Evolutionary conservation across 1,284 basidiomycete species (phyloP).

Genomic region (Tylopilus orsonianus): DNA sequence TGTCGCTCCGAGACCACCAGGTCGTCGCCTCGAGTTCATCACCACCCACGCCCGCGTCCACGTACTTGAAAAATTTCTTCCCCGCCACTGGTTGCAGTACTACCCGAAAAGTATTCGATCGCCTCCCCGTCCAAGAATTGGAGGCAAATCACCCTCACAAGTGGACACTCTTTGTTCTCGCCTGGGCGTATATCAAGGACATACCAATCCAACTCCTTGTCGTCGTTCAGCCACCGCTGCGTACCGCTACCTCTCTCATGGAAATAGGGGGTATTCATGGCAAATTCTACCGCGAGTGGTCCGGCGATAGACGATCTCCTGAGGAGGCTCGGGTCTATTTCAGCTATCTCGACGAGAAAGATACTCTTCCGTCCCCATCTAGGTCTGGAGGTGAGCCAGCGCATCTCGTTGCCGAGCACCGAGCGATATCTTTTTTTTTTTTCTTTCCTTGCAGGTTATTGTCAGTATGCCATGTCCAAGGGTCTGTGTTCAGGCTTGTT

Average conservation of each 20-base stretch:
- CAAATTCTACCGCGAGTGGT: conserved; percentile 26
- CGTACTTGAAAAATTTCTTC: conserved; percentile 33
- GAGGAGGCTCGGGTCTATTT: conserved; percentile 18
- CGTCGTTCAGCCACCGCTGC: conserved; percentile 16
- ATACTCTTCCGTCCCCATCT: conserved; percentile 22
- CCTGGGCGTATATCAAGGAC: conserved; percentile 82
- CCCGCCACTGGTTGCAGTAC: conserved; percentile 18
- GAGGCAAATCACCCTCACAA: conserved; percentile 39
- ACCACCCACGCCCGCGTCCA: conserved; percentile 47
- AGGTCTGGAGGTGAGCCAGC: conserved; percentile 25
- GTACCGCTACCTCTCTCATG: conserved; percentile 14
- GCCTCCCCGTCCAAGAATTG: conserved; percentile 23
- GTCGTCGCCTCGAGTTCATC: conserved; percentile 5
- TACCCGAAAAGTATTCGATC: conserved; percentile 15
- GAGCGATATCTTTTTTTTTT: not conserved
- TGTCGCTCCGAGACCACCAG: not conserved
- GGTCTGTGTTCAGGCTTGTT: not conserved
- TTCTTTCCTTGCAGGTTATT: conserved; percentile 27
- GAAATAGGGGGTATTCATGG: conserved; percentile 26
- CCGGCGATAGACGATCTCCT: conserved; percentile 19
- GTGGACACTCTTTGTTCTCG: conserved; percentile 75
- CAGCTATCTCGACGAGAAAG: conserved; percentile 21
- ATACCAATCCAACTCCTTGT: conserved; percentile 16
- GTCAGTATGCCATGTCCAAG: conserved; percentile 20
- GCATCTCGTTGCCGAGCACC: not conserved